A percentile compares a stretch with the other conserved stretches of the same genome.
Conservation (phyloP, 2,329 filamentous ascomycete species). For the Hymenoscyphus infarciens region DNA sequence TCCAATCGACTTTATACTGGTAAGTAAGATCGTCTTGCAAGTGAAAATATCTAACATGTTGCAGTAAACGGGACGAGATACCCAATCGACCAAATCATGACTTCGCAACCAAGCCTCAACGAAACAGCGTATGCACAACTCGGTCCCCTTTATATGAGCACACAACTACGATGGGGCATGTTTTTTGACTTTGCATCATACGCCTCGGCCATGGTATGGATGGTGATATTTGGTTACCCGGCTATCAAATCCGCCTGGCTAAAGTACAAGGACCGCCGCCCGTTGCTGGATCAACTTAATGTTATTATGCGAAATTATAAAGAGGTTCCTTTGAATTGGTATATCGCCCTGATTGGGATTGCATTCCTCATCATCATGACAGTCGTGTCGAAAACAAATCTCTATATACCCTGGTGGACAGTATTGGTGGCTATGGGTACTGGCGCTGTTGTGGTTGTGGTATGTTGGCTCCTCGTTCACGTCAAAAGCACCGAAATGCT, state of each 20-base stretch:
- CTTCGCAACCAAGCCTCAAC: conserved; percentile 33
- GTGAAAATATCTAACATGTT: conserved; percentile 9
- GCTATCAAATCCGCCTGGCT: conserved; percentile 44
- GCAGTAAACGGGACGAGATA: conserved; percentile 36
- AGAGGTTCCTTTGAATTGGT: conserved; percentile 60
- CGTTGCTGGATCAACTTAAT: conserved; percentile 55
- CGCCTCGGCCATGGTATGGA: conserved; percentile 56
- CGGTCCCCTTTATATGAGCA: conserved; percentile 54
- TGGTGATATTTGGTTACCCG: conserved; percentile 51
- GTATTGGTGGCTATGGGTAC: conserved; percentile 54
- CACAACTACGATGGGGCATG: conserved; percentile 55
- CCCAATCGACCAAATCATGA: conserved; percentile 36
- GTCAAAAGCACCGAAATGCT: neutral
- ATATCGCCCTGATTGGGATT: conserved; percentile 45
- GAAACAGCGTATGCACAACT: conserved; percentile 45
- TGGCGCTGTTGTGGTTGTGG: conserved; percentile 51
- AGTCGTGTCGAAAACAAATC: conserved; percentile 47
- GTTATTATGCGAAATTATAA: conserved; percentile 54
- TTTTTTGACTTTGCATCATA: conserved; percentile 61
- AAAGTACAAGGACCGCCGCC: conserved; percentile 42
- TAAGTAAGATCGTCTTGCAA: conserved; percentile 30
- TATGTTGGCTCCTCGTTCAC: conserved; percentile 5
- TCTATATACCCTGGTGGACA: conserved; percentile 59
- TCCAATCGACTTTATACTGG: conserved; percentile 52
- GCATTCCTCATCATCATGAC: conserved; percentile 49